Evolutionary conservation across 2,329 filamentous ascomycete genomes (phyloP), one percentile per base, ranked within the genome.

Genomic region (Shiraia sp.): DNA sequence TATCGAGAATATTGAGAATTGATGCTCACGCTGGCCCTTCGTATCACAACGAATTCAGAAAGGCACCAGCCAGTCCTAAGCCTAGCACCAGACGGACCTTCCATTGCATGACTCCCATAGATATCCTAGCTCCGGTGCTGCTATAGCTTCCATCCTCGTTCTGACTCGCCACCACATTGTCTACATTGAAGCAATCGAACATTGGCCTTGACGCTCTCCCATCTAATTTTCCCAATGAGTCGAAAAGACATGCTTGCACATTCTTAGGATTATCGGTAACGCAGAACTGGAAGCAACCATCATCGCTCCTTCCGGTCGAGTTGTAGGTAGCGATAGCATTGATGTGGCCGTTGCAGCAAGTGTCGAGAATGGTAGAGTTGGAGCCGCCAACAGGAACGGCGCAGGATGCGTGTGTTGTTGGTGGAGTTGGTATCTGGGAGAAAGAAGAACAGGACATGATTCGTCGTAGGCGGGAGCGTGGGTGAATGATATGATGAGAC

Each of bases 291-390:
- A 61, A 63, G 42, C 61, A 63, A 10, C 51, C 50, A 14, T 51
- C 40, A 2, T 45, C 38, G 25, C 48, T 32, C 14, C 45, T 43
- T 4, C 40, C 40, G 12, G 53, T 53, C 16, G 37, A 22, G 32
- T 40, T 14, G 34, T 61, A 62, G 7, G 51, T 57, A 10, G 39
- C 41, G 14, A 63, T 49, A 6, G 49, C 42, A 28, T 64, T 63
- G 47, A 64, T 55, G 40, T 64, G 56, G 7, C 58, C 52, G 36
- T 63, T 63, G 41, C 61, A 65, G 32, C 61, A 65, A 15, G 49
- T 52, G 34, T 65, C 59, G 26, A 65, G 52, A 19, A 62, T 55
- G 10, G 61, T 56, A 17, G 52, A 47, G 42, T 65, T 65, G 14
- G 48, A 49, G 28, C 55, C 53, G 30, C 61, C 61, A 19, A 63